phyloP scores from a whole-genome alignment of 148 eudicot species.

The Rhododendron simsii region DNA sequence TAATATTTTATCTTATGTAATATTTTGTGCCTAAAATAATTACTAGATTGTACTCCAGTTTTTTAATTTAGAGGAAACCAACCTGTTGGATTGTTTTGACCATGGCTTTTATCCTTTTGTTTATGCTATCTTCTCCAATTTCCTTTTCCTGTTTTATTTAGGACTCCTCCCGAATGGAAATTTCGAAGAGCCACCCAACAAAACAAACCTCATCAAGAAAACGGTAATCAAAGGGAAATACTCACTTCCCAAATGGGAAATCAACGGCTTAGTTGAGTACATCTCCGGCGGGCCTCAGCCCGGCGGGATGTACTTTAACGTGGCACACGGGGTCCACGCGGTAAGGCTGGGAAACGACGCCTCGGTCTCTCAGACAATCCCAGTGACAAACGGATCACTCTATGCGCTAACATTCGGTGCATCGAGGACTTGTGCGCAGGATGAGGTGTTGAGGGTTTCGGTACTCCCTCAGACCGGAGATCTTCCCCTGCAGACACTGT shows the following conservation, averaged over 20 bases:
- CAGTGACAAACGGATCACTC: not conserved
- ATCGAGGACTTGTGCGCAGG: not conserved
- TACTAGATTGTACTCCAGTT: not conserved
- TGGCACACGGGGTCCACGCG: conserved; percentile 9
- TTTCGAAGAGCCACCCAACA: conserved; percentile 69
- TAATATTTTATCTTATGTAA: not conserved
- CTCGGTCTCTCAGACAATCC: not conserved
- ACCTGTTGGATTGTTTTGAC: not conserved
- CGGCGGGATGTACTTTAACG: conserved; percentile 19
- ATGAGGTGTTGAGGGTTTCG: not conserved
- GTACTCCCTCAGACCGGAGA: not conserved
- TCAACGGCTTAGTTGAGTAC: conserved; percentile 77
- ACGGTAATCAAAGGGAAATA: conserved; percentile 55
- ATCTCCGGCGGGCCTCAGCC: conserved; percentile 87
- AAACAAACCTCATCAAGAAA: conserved; percentile 38
- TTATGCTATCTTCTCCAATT: not conserved
- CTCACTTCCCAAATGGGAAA: conserved; percentile 80
- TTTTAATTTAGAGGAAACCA: not conserved
- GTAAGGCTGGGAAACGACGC: not conserved
- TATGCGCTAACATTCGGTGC: not conserved
- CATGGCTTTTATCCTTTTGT: not conserved
- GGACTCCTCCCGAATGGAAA: conserved; percentile 83
- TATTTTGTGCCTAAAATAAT: not conserved
- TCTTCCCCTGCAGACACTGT: not conserved
- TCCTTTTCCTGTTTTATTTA: conserved; percentile 11